phyloP scores from a whole-genome alignment of 2,329 filamentous ascomycete genomes.

The Venturiaceae sp. region DNA sequence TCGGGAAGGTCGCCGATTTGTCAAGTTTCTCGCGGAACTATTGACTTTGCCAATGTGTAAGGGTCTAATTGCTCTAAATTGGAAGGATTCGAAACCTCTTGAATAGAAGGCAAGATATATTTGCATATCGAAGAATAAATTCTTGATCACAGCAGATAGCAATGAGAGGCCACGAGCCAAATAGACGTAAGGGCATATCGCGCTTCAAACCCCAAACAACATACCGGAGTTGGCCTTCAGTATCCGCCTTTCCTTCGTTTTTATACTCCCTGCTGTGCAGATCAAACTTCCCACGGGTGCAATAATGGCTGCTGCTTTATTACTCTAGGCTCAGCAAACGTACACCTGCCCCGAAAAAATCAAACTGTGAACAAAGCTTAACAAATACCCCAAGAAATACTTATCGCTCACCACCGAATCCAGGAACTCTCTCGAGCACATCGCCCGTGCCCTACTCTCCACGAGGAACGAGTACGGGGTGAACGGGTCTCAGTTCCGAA shows the following conservation, averaged over 20 bases:
- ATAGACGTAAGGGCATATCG: too few relatives aligned
- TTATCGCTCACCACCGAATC: background rate
- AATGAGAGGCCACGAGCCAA: too few relatives aligned
- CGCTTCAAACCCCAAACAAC: too few relatives aligned
- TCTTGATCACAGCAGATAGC: background rate
- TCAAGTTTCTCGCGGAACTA: background rate
- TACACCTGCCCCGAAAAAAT: background rate
- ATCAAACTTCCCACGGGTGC: too few relatives aligned
- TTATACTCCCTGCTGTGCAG: too few relatives aligned
- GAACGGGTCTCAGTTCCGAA: too few relatives aligned
- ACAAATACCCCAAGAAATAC: background rate
- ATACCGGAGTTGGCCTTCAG: too few relatives aligned
- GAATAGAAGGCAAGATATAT: too few relatives aligned
- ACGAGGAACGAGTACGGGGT: background rate
- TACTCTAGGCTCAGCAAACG: background rate
- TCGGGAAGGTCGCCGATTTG: constrained; percentile 53
- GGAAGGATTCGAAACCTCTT: background rate
- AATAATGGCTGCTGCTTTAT: too few relatives aligned
- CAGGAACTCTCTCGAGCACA: background rate
- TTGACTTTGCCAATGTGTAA: background rate
- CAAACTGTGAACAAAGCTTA: background rate
- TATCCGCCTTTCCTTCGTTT: too few relatives aligned
- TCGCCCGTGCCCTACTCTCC: background rate
- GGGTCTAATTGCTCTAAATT: background rate
- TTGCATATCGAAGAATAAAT: too few relatives aligned